Conservation (phyloP, 192 early-diverging fungal species). For the Entomortierella parvispora region DNA sequence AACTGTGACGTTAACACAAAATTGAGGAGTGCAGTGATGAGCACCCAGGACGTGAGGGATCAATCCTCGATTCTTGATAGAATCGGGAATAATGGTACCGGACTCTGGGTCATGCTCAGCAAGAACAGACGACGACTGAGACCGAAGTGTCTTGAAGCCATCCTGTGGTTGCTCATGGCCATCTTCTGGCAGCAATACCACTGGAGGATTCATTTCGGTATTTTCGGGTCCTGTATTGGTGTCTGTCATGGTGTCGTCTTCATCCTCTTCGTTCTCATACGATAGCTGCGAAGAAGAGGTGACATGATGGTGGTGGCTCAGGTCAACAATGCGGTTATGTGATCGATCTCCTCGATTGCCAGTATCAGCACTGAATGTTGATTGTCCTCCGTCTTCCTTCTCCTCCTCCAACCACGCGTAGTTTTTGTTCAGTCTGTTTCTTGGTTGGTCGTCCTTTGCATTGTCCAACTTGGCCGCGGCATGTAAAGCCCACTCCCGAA, state of each 20-base stretch:
- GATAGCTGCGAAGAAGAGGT: neutral
- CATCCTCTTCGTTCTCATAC: too few relatives aligned
- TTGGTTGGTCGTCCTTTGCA: too few relatives aligned
- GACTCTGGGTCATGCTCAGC: neutral
- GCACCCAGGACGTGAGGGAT: constrained; percentile 29
- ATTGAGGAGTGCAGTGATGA: constrained; percentile 35
- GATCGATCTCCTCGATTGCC: constrained; percentile 3
- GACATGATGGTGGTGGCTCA: constrained; percentile 15
- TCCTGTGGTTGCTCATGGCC: too few relatives aligned
- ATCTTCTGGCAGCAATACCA: too few relatives aligned
- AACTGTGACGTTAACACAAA: constrained; percentile 42
- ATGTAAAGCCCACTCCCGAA: neutral
- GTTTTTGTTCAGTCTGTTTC: constrained; percentile 33
- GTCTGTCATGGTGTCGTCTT: too few relatives aligned
- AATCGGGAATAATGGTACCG: constrained; percentile 6
- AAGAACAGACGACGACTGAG: too few relatives aligned
- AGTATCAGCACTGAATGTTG: neutral
- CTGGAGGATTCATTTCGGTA: too few relatives aligned
- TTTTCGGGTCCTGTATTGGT: too few relatives aligned
- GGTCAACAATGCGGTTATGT: neutral
- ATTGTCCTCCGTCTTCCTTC: neutral
- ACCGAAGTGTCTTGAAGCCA: too few relatives aligned
- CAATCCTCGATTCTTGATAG: constrained; percentile 14
- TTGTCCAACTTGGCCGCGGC: too few relatives aligned
- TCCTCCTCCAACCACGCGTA: constrained; percentile 1